Base-by-base conservation (phyloP, 73 alveolate genomes). In the Halteria grandinella region DNA sequence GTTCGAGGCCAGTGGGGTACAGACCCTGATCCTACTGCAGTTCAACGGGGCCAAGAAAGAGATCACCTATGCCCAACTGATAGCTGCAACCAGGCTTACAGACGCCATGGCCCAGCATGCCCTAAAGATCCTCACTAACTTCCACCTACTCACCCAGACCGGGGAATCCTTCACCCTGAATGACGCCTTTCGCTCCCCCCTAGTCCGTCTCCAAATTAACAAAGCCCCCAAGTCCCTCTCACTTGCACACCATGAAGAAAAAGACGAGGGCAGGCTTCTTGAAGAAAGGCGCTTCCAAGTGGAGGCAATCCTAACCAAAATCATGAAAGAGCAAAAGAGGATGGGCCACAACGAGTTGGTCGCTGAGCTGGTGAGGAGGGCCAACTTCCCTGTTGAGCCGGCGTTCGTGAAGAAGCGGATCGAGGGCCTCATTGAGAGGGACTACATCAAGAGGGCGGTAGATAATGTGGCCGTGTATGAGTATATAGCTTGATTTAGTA, bases 401-500 rank as follows among this genome's bases (percentile, higher is more conserved):
- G 40, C 77, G 6, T 36, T 8, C 23, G 14, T 60, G 1, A 60
- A 60, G 24, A 37, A 44, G 10, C 37, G 77, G 24, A 60, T 60
- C 43, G 77, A 60, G 24, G 37, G 60, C 7, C 58, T 60, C 6
- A 60, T 60, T 60, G 77, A 60, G 15, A 60, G 43, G 43, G 77
- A 60, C 23, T 60, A 60, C 43, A 2, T 60, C 5, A 60, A 60
- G 59, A 60, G 77, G 43, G 43, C 21, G 37, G 58, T 21, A 6
- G 2, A 34, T 8, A 48, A 60, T 36, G 43, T 55, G 48, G 37
- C 77, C 8, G 27, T 36, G 20, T 60, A 60, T 21, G 77, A 60
- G 21, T 60, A 60, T 37, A 31, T 60, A 1, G 77, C 77, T 11
- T 60, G 77, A 60, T n/a, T n/a, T n/a, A n/a, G n/a, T n/a, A n/a